Evolutionary conservation across 768 basidiomycete genomes (phyloP).

Genomic region (Paxillus ammoniavirescens): DNA sequence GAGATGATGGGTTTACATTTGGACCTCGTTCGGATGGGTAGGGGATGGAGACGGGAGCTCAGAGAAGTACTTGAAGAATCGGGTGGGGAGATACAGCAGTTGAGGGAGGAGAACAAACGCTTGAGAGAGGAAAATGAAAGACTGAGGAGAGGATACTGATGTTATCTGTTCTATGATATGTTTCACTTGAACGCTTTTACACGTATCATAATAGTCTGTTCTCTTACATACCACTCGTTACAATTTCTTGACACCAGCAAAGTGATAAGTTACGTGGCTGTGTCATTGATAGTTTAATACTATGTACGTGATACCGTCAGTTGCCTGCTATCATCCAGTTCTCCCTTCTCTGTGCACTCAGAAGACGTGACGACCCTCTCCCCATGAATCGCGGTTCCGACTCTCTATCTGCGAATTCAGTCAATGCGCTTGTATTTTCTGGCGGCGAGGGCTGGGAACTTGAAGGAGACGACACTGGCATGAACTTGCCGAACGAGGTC

Average conservation of each 20-base stretch:
- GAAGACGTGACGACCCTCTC: neutral
- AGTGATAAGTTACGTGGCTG: too few species aligned
- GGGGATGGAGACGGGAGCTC: slow-evolving; percentile 66
- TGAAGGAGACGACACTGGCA: slow-evolving; percentile 10
- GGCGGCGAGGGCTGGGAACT: slow-evolving; percentile 22
- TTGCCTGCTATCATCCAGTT: too few species aligned
- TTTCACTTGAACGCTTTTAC: neutral
- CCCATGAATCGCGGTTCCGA: slow-evolving; percentile 9
- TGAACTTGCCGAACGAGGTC: neutral
- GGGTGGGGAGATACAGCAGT: slow-evolving; percentile 49
- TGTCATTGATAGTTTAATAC: too few species aligned
- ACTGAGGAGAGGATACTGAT: slow-evolving; percentile 41
- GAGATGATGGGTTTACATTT: slow-evolving; percentile 76
- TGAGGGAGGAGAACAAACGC: slow-evolving; percentile 47
- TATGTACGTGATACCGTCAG: too few species aligned
- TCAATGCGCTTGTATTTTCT: slow-evolving; percentile 30
- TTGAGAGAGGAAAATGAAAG: slow-evolving; percentile 67
- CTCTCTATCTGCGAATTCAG: slow-evolving; percentile 10
- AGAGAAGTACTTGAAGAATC: slow-evolving; percentile 60
- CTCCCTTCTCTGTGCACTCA: too few species aligned
- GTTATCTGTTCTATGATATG: neutral
- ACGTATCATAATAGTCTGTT: neutral
- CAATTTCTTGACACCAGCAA: too few species aligned
- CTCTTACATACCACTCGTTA: neutral
- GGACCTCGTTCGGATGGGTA: slow-evolving; percentile 69